Evolutionary conservation across 2,329 filamentous ascomycete species (phyloP), one percentile per base, ranked within the genome.

Genomic region (Trichoderma cornu-damae): DNA sequence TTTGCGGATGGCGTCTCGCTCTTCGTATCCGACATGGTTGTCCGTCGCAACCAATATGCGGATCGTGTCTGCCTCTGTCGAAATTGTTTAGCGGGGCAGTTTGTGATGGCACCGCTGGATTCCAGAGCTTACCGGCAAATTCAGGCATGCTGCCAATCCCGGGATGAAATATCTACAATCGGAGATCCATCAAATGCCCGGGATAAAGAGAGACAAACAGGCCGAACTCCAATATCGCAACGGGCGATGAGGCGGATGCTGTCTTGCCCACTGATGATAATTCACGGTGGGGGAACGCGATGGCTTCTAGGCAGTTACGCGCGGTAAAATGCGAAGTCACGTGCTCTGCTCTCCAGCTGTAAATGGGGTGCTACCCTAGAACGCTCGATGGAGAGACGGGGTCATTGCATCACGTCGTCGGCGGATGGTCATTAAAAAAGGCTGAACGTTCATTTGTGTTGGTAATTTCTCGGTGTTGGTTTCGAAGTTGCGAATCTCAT

Each of bases 21-120:
- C 94, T 68, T 90, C 89, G 73, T 91, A 97, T 52, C 94, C 94
- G 60, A 99, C 94, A 87, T 99, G 94, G 65, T 95, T 97, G 71
- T 99, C 94, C 14, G 93, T 97, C 37, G 94, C 87, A 60, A 99
- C 82, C 35, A 99, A 85, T 63, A 99, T 94, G 63, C 90, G 90
- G 68, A 99, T 96, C 0, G 90, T 96, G 75, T 99, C 90, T 65
- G 88, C 74, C 56, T 76, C 79, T 80, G 30, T 22, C 22, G 22
- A 16, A 8, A 24, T 38, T 20, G 43, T 55, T n/a, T 12, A 54
- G 49, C 57, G 52, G 34, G n/a, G 53, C 46, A 65, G 56, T 16
- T 24, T 28, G 12, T 34, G n/a, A 14, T 12, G 22, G 9, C 22
- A 3, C 11, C 12, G 18, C 14, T 20, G 35, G 22, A 16, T 22